phyloP scores from a whole-genome alignment of 768 basidiomycete genomes.

The Coprinellus micaceus region DNA sequence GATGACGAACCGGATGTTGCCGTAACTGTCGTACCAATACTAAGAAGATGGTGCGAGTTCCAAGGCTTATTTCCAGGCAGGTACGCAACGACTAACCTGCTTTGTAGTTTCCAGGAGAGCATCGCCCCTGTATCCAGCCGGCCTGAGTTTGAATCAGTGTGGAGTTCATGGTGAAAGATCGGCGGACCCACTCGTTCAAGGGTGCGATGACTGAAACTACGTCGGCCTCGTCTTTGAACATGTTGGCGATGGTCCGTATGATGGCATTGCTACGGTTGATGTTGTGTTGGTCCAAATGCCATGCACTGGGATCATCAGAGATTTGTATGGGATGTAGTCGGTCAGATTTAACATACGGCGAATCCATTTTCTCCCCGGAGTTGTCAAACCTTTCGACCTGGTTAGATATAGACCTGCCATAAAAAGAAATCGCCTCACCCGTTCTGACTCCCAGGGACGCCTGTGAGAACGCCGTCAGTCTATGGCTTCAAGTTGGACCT shows the following conservation, averaged over 20 bases:
- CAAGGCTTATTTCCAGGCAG: neutral
- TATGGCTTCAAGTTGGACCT: constrained; percentile 6
- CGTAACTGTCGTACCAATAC: constrained; percentile 74
- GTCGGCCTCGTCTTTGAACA: constrained; percentile 49
- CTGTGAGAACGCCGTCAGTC: constrained; percentile 21
- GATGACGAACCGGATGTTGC: constrained; percentile 57
- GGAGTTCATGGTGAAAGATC: neutral
- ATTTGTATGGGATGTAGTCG: neutral
- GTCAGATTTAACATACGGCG: constrained; percentile 39
- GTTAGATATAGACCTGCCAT: constrained; percentile 1
- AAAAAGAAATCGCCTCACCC: constrained; percentile 43
- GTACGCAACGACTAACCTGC: constrained; percentile 29
- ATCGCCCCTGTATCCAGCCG: constrained; percentile 62
- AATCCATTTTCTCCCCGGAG: constrained; percentile 61
- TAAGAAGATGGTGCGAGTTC: constrained; percentile 26
- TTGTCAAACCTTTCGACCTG: constrained; percentile 63
- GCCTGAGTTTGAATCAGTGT: no score
- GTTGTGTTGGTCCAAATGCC: constrained; percentile 66
- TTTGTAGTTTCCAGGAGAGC: constrained; percentile 46
- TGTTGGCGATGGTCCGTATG: constrained; percentile 57
- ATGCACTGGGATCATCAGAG: constrained; percentile 33
- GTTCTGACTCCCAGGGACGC: constrained; percentile 82
- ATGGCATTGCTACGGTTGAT: constrained; percentile 64
- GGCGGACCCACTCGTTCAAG: constrained; percentile 65
- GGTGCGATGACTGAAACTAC: constrained; percentile 70